Percentiles rank a stretch among this genome's conserved stretches.
phyloP scores from a whole-genome alignment of 257 asterid genomes.

The Thymus quinquecostatus region DNA sequence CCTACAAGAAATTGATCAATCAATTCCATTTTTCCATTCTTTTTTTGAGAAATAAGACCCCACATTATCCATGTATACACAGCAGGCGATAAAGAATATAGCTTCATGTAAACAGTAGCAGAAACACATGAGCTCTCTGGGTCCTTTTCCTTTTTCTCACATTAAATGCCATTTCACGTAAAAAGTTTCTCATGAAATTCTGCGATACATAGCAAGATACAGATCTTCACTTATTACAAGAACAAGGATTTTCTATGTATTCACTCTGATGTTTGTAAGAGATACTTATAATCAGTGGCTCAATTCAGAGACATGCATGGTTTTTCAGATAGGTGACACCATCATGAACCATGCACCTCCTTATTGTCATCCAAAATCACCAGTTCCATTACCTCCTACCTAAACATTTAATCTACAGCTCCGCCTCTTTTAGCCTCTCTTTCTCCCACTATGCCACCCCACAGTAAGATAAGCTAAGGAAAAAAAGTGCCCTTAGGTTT shows the following conservation, averaged over 20 bases:
- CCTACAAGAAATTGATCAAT: conserved; percentile 59
- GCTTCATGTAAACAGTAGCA: too few species aligned
- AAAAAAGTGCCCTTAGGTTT: not conserved
- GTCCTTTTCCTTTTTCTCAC: not conserved
- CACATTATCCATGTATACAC: conserved; percentile 6
- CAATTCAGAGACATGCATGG: not conserved
- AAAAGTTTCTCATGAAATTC: not conserved
- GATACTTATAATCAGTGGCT: not conserved
- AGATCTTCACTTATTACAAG: not conserved
- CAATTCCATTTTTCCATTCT: conserved; percentile 22
- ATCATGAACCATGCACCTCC: too few species aligned
- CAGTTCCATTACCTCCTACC: not conserved
- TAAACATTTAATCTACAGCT: not conserved
- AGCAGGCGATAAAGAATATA: conserved; percentile 13
- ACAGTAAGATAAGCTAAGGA: not conserved
- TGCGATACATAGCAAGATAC: not conserved
- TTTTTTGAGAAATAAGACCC: conserved; percentile 15
- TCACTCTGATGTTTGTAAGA: not conserved
- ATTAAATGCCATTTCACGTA: not conserved
- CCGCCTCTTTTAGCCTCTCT: conserved; percentile 1
- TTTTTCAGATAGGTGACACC: too few species aligned
- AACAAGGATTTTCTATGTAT: not conserved
- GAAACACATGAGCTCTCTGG: too few species aligned
- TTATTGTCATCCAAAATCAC: too few species aligned
- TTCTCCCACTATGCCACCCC: not conserved